Evolutionary conservation across 2,329 filamentous ascomycete species (phyloP), one percentile per base, ranked within the genome.

Genomic region (Aureobasidium lini): DNA sequence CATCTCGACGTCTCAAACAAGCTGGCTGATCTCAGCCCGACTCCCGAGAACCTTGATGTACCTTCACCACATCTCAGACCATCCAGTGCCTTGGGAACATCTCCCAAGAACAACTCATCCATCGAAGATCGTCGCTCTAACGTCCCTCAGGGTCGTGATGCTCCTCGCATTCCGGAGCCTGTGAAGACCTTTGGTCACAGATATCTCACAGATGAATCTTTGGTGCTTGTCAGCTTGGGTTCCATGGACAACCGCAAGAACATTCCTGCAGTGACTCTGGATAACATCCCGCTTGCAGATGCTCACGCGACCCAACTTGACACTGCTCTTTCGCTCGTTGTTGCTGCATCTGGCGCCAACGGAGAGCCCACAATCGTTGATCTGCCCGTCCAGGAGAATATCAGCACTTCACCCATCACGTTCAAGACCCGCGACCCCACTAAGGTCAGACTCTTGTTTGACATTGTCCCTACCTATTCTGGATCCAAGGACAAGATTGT

Each of bases 151-250:
- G 73, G 76, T 59, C 73, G 77, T 52, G 68, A 66, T 62, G 59
- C 46, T 42, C 63, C 64, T 71, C 18, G 72, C 46, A 75, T 80
- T 6, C 77, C 85, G 2, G 90, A 96, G 64, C 87, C 92, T 5
- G 83, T 97, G 64, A 97, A 97, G 74, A 89, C 90, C 1, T 99
- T 97, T 72, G 94, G 94, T 59, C 94, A 99, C 77, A 85, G 93
- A 57, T 99, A 97, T 73, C 81, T 99, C 53, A 95, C 85, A 16
- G 84, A 95, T 54, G 87, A 95, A 67, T 89, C 89, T 63, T 86
- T 99, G 78, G 84, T 99, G 4, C 79, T 97, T 50, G 92, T 99
- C 66, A 96, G 90, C 68, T 77, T 99, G 8, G 94, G 94, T 0
- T 93, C 90, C 0, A 96, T 96, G 89, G 94, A 99, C 70, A 89